phyloP scores from a whole-genome alignment of 2,329 filamentous ascomycete species.

The Sclerotiophoma versabilis region DNA sequence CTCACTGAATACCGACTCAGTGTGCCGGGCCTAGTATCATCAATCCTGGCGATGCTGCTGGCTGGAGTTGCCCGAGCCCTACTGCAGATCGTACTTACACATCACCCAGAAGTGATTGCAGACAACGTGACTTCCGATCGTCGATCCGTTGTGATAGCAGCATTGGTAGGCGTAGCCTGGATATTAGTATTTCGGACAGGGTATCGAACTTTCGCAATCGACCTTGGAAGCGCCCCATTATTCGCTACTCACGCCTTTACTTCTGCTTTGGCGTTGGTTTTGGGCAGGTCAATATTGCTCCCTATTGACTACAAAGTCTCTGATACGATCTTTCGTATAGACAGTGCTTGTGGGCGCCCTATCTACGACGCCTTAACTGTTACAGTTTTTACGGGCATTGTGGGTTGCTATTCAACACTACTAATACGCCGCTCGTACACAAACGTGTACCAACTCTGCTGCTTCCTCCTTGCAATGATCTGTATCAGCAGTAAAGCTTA shows the following conservation, averaged over 20 bases:
- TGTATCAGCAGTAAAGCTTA: constrained; percentile 15
- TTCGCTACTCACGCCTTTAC: constrained; percentile 21
- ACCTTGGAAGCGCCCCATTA: constrained; percentile 15
- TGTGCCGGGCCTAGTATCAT: constrained; percentile 28
- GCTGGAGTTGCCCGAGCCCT: constrained; percentile 28
- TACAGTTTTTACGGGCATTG: constrained; percentile 20
- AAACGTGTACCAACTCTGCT: constrained; percentile 23
- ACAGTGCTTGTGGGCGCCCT: background rate
- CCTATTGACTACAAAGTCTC: constrained; percentile 8
- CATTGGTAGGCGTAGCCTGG: constrained; percentile 16
- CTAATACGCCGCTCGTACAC: constrained; percentile 33
- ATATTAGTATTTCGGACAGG: constrained; percentile 2
- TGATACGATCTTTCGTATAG: background rate
- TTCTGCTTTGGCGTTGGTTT: constrained; percentile 22
- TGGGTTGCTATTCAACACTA: constrained; percentile 23
- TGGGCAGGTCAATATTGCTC: constrained; percentile 28
- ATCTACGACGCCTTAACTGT: constrained; percentile 15
- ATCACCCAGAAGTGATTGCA: constrained; percentile 11
- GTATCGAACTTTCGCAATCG: constrained; percentile 14
- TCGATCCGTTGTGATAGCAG: constrained; percentile 8
- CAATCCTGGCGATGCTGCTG: constrained; percentile 32
- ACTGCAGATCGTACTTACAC: constrained; percentile 12
- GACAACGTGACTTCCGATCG: background rate
- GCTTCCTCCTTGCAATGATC: constrained; percentile 22
- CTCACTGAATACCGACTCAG: constrained; percentile 38